phyloP scores from a whole-genome alignment of 257 asterid genomes.

The Paulownia fortunei region DNA sequence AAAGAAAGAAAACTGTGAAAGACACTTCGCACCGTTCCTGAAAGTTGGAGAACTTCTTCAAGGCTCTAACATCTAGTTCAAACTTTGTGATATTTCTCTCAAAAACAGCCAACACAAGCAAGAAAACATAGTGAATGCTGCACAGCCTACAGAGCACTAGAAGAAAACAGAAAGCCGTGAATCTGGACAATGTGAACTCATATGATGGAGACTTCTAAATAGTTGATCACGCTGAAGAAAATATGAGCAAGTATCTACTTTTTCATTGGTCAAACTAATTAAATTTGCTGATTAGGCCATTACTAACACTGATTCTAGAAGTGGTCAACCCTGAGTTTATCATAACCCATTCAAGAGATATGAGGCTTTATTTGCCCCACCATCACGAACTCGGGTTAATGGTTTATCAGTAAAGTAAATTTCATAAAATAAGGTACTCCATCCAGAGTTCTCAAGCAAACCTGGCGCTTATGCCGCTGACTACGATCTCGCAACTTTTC shows the following conservation, averaged over 20 bases:
- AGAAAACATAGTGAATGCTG: neutral
- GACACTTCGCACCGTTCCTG: neutral
- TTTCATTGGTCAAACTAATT: neutral
- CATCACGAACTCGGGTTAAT: neutral
- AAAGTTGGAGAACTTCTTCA: slow-evolving; percentile 1
- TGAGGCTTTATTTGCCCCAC: neutral
- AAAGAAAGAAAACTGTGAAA: neutral
- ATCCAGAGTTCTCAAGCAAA: slow-evolving; percentile 41
- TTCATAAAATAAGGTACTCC: slow-evolving; percentile 9
- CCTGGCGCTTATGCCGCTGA: slow-evolving; percentile 95
- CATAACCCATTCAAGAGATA: neutral
- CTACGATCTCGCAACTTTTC: slow-evolving; percentile 84
- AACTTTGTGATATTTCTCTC: neutral
- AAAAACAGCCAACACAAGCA: neutral
- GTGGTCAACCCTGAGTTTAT: neutral
- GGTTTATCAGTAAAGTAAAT: slow-evolving; percentile 10
- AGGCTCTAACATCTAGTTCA: neutral
- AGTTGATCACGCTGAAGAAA: neutral
- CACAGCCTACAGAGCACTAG: neutral
- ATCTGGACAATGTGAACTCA: neutral
- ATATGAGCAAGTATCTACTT: slow-evolving; percentile 12
- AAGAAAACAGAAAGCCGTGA: neutral
- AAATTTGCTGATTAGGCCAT: neutral
- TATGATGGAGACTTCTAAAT: slow-evolving; percentile 4
- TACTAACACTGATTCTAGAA: neutral